Conservation (phyloP, 306 rosid species). For the Inga leiocalycina region DNA sequence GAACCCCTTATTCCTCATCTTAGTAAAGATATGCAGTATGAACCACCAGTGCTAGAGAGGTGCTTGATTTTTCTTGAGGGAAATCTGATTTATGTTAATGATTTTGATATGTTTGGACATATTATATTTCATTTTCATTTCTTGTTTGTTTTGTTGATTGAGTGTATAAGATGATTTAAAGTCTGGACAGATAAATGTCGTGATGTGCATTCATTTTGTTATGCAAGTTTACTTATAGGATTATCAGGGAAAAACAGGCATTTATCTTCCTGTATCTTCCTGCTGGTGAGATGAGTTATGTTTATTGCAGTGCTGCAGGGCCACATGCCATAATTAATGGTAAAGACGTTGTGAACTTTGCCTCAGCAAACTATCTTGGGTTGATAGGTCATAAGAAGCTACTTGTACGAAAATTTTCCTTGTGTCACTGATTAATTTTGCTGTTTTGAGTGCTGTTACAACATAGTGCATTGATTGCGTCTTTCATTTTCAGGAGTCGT, state of each 20-base stretch:
- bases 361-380: constrained; percentile 97
- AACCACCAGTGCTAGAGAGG: constrained; percentile 96
- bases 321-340: constrained; percentile 78
- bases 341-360: constrained; percentile 91
- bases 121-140: background rate
- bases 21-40: constrained; percentile 64
- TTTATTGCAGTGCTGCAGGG: constrained; percentile 91
- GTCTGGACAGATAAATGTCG: background rate
- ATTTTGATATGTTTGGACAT: constrained; percentile 1
- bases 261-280: constrained; percentile 7
- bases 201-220: background rate
- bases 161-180: background rate
- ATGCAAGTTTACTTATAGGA: background rate
- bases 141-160: constrained; percentile 6
- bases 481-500: constrained; percentile 71
- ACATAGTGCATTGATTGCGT: constrained; percentile 31
- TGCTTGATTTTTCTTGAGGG: constrained; percentile 43
- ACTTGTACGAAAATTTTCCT: constrained; percentile 64
- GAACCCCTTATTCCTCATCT: constrained; percentile 90
- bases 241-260: background rate
- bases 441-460: constrained; percentile 7
- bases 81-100: constrained; percentile 14
- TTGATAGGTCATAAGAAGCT: constrained; percentile 81
- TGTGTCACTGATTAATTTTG: constrained; percentile 9
- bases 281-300: constrained; percentile 30